phyloP scores from a whole-genome alignment of 305 asterid species.

The Fraxinus baroniana region DNA sequence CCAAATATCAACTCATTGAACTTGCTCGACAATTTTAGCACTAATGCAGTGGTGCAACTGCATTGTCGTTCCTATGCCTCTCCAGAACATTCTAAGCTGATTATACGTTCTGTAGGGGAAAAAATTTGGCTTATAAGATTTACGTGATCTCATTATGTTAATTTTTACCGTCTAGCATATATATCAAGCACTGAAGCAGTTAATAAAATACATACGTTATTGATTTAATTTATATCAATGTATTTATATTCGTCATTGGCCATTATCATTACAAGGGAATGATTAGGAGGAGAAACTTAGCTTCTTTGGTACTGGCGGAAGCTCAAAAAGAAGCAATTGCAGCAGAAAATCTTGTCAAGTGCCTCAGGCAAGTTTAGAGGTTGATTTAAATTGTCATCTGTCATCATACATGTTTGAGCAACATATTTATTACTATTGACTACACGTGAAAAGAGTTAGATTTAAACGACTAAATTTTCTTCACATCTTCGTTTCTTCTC shows the following conservation, averaged over 20 bases:
- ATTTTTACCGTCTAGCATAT: not conserved
- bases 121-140: not conserved
- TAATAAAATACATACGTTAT: not conserved
- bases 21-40: not conserved
- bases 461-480: not conserved
- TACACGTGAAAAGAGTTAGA: not conserved
- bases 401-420: not conserved
- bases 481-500: not conserved
- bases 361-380: constrained; percentile 54
- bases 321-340: constrained; percentile 82
- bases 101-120: not conserved
- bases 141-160: not conserved
- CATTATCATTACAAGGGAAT: constrained; percentile 48
- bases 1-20: not conserved
- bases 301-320: constrained; percentile 70
- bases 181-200: not conserved
- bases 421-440: not conserved
- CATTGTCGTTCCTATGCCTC: not conserved
- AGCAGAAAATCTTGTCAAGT: constrained; percentile 69
- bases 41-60: not conserved
- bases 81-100: not conserved
- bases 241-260: not conserved
- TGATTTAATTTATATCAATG: not conserved
- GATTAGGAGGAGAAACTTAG: constrained; percentile 67
- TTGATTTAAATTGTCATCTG: not conserved